phyloP scores from a whole-genome alignment of 2,329 filamentous ascomycete genomes.

The Lachnum nothofagi region DNA sequence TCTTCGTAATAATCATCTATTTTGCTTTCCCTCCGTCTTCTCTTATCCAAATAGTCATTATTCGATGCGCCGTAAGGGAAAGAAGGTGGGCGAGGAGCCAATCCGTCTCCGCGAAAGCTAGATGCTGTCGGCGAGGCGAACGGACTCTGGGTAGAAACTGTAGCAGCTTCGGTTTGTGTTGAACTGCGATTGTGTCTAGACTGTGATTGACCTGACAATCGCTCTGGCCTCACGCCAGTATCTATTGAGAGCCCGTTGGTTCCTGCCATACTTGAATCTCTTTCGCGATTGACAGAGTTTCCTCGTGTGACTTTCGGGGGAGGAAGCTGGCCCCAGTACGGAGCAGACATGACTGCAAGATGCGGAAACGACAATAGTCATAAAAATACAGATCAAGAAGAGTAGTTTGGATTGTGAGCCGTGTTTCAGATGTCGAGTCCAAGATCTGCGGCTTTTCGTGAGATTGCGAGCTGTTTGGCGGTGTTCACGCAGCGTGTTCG shows the following conservation, averaged over 20 bases:
- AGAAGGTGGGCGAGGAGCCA: conserved; percentile 56
- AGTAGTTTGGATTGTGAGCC: background rate
- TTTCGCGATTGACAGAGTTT: conserved; percentile 35
- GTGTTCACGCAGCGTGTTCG: background rate
- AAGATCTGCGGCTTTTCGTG: background rate
- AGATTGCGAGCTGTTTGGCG: background rate
- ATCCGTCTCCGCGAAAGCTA: conserved; percentile 46
- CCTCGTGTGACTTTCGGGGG: conserved; percentile 39
- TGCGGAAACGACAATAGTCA: background rate
- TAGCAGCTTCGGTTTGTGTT: conserved; percentile 52
- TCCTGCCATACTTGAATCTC: conserved; percentile 11
- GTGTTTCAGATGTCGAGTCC: background rate
- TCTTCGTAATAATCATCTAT: conserved; percentile 40
- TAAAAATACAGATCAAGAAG: background rate
- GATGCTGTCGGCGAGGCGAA: conserved; percentile 51
- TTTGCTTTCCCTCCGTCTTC: conserved; percentile 39
- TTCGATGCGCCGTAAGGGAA: conserved; percentile 44
- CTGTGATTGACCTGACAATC: conserved; percentile 40
- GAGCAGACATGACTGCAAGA: conserved; percentile 9
- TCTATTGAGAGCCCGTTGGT: conserved; percentile 23
- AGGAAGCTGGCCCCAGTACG: conserved; percentile 56
- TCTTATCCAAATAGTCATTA: conserved; percentile 41
- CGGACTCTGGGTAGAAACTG: conserved; percentile 55
- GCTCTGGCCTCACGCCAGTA: conserved; percentile 20
- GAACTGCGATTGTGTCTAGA: conserved; percentile 41